Conservation (phyloP, 441 rosid species). For the Corymbia citriodora region DNA sequence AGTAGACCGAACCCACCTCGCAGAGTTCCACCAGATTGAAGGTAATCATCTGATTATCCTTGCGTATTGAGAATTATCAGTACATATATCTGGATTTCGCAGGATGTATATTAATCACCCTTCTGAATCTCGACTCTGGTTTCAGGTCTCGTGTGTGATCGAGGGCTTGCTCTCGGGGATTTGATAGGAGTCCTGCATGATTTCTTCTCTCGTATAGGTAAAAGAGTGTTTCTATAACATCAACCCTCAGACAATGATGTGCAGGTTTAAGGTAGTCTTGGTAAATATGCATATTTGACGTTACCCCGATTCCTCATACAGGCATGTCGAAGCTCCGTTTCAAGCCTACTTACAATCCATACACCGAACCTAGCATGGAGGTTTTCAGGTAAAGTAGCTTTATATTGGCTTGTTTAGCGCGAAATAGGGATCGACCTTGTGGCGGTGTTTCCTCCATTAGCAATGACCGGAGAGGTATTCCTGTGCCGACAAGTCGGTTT, state of each 20-base stretch:
- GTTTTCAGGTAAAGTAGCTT: slow-evolving; percentile 61
- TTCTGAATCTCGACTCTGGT: slow-evolving; percentile 11
- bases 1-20: slow-evolving; percentile 89
- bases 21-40: slow-evolving; percentile 97
- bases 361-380: slow-evolving; percentile 98
- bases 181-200: slow-evolving; percentile 79
- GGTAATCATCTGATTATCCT: slow-evolving; percentile 27
- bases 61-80: neutral
- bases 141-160: slow-evolving; percentile 85
- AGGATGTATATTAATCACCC: neutral
- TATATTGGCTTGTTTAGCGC: neutral
- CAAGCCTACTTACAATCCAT: slow-evolving; percentile 98
- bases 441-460: neutral
- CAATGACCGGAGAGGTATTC: neutral
- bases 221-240: neutral
- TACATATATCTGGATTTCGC: neutral
- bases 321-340: slow-evolving; percentile 87
- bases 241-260: neutral
- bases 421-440: too few species aligned
- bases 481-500: too few species aligned
- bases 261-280: neutral
- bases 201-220: slow-evolving; percentile 90
- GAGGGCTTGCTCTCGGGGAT: slow-evolving; percentile 90
- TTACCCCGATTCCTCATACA: slow-evolving; percentile 9
- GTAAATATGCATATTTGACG: neutral